These are phyloP conservation scores for Globisporangium ultimum DNA, from an alignment of 352 stramenopile genomes.

Conservation along the genomic window DNA sequence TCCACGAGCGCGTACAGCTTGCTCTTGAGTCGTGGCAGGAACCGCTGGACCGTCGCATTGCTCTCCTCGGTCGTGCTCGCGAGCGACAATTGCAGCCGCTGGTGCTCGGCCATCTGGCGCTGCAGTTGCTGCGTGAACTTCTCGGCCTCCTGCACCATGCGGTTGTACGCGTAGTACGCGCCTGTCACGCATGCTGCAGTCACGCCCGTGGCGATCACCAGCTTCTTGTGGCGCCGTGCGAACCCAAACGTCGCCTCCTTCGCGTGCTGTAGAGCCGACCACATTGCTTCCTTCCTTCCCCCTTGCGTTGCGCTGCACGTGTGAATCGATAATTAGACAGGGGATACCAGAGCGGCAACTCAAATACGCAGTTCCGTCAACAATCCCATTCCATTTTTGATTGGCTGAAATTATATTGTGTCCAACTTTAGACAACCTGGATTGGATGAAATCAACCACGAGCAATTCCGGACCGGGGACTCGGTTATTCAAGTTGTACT, in stretches of 20 bases:
- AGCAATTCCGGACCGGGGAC: too few species aligned
- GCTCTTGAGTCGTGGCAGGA: slow-evolving; percentile 62
- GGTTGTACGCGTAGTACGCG: slow-evolving; percentile 64
- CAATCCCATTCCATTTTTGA: not conserved
- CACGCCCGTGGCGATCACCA: slow-evolving; percentile 50
- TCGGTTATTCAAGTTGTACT: too few species aligned
- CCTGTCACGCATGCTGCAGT: slow-evolving; percentile 45
- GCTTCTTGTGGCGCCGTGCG: slow-evolving; percentile 60
- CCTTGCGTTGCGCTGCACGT: slow-evolving; percentile 1
- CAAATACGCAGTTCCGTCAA: not conserved
- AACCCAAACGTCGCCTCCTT: slow-evolving; percentile 54
- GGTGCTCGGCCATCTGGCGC: slow-evolving; percentile 68
- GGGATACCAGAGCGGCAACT: too few species aligned
- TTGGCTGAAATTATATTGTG: slow-evolving; percentile 8
- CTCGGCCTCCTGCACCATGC: slow-evolving; percentile 64
- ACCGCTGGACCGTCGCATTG: slow-evolving; percentile 68
- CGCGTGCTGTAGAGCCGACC: slow-evolving; percentile 62
- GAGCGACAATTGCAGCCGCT: slow-evolving; percentile 69
- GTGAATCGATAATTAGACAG: not conserved
- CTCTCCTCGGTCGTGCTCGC: slow-evolving; percentile 74
- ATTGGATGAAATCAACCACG: too few species aligned
- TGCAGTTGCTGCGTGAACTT: slow-evolving; percentile 68
- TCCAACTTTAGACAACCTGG: too few species aligned
- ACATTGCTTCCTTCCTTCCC: slow-evolving; percentile 32
- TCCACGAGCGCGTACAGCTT: slow-evolving; percentile 60